These are phyloP conservation scores for Oryza longistaminata DNA, from an alignment of 176 grass and related monocot genomes.

Conservation along the genomic window DNA sequence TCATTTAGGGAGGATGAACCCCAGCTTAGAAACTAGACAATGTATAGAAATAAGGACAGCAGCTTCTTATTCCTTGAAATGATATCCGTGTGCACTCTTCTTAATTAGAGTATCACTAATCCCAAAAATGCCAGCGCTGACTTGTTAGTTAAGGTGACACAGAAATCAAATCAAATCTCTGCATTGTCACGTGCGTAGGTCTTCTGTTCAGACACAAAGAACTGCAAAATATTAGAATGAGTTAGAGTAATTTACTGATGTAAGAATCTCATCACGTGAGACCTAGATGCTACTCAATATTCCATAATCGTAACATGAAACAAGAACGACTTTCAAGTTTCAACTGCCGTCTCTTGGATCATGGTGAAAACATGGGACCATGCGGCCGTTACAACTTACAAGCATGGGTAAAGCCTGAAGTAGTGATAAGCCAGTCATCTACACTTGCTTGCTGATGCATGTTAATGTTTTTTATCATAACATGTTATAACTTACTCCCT, in stretches of 20 bases:
- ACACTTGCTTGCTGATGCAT: neutral
- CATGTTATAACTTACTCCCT: neutral
- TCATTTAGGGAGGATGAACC: neutral
- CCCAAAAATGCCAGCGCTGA: neutral
- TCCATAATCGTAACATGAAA: neutral
- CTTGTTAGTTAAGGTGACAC: neutral
- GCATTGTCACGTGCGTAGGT: conserved; percentile 14
- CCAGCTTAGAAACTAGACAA: neutral
- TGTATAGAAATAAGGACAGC: neutral
- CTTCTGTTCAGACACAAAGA: conserved; percentile 3
- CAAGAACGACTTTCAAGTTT: neutral
- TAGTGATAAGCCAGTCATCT: neutral
- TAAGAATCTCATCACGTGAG: conserved; percentile 2
- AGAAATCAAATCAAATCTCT: conserved; percentile 6
- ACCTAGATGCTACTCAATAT: neutral
- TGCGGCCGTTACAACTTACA: neutral
- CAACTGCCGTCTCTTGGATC: neutral
- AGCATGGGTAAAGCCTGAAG: neutral
- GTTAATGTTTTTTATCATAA: neutral
- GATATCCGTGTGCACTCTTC: neutral
- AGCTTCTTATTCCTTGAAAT: neutral
- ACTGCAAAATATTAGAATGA: neutral
- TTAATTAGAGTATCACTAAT: neutral
- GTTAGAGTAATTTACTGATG: neutral
- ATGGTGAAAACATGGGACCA: neutral